Conservation (phyloP, 805 yeast genomes). For the Pichia paraexigua region DNA sequence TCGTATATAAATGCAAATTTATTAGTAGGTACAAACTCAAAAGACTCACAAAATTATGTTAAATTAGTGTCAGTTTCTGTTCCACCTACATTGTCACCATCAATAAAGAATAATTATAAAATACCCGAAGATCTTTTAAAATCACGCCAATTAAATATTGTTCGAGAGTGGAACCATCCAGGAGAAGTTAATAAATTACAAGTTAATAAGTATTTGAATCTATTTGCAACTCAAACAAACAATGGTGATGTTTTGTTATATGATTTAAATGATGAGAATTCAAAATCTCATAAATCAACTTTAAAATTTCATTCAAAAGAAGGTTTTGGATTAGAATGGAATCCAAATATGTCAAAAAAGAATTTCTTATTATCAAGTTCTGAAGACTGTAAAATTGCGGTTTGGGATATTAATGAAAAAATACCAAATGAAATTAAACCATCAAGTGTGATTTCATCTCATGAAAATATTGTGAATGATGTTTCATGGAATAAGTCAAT, state of each 20-base stretch:
- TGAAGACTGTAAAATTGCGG: conserved; percentile 57
- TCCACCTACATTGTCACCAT: conserved; percentile 39
- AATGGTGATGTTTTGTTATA: conserved; percentile 43
- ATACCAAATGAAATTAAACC: conserved; percentile 31
- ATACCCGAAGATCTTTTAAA: conserved; percentile 13
- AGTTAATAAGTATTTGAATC: conserved; percentile 39
- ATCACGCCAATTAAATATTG: conserved; percentile 35
- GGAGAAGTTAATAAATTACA: conserved; percentile 62
- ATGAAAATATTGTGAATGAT: conserved; percentile 57
- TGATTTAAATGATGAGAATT: conserved; percentile 22
- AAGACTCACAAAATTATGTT: conserved; percentile 36
- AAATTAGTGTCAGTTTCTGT: conserved; percentile 36
- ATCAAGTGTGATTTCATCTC: conserved; percentile 39
- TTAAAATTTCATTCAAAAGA: conserved; percentile 53
- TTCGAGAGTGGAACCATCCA: conserved; percentile 49
- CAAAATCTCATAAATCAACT: conserved; percentile 15
- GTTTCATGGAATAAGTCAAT: conserved; percentile 46
- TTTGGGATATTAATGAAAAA: conserved; percentile 49
- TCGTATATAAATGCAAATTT: conserved; percentile 23
- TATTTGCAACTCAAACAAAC: conserved; percentile 49
- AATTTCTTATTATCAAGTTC: conserved; percentile 53
- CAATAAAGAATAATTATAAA: conserved; percentile 17
- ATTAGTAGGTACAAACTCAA: conserved; percentile 40
- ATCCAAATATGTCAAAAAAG: conserved; percentile 25
- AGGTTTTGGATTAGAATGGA: conserved; percentile 72